A percentile compares a stretch with the other conserved stretches of the same genome.
These are phyloP conservation scores for Arthrobotrys sinensis DNA, from an alignment of 2,329 filamentous ascomycete species.

Conservation along the genomic window DNA sequence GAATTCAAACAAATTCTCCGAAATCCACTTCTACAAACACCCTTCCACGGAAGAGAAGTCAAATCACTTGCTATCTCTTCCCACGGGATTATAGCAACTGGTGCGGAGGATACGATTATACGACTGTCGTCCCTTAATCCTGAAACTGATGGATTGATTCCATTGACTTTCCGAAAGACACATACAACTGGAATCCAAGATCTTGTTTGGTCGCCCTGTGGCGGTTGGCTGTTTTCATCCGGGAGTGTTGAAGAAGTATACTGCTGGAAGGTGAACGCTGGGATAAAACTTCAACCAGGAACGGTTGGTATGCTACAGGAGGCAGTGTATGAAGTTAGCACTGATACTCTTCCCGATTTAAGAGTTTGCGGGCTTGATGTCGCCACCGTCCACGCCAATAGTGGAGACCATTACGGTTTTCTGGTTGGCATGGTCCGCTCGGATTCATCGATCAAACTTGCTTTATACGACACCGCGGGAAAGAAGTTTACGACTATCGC, in stretches of 20 bases:
- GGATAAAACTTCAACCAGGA: slow-evolving; percentile 67
- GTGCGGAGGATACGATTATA: slow-evolving; percentile 81
- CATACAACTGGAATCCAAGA: slow-evolving; percentile 89
- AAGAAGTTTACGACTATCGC: slow-evolving; percentile 67
- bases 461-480: slow-evolving; percentile 65
- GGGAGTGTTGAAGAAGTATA: slow-evolving; percentile 91
- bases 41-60: slow-evolving; percentile 90
- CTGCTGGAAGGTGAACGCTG: slow-evolving; percentile 78
- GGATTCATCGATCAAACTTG: slow-evolving; percentile 80
- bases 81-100: slow-evolving; percentile 74
- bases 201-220: slow-evolving; percentile 79
- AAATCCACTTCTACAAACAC: slow-evolving; percentile 74
- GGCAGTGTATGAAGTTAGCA: slow-evolving; percentile 71
- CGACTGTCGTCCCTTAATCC: slow-evolving; percentile 77
- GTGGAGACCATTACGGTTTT: slow-evolving; percentile 67
- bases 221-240: slow-evolving; percentile 84
- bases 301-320: slow-evolving; percentile 72
- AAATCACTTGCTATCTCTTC: slow-evolving; percentile 73
- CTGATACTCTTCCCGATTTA: slow-evolving; percentile 75
- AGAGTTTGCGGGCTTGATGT: slow-evolving; percentile 86
- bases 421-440: slow-evolving; percentile 83
- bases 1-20: slow-evolving; percentile 64
- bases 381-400: slow-evolving; percentile 63
- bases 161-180: slow-evolving; percentile 76
- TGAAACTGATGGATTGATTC: slow-evolving; percentile 61